These are phyloP conservation scores for Kurtzmaniella quercitrusa DNA, from an alignment of 1,139 yeast species.

Conservation along the genomic window DNA sequence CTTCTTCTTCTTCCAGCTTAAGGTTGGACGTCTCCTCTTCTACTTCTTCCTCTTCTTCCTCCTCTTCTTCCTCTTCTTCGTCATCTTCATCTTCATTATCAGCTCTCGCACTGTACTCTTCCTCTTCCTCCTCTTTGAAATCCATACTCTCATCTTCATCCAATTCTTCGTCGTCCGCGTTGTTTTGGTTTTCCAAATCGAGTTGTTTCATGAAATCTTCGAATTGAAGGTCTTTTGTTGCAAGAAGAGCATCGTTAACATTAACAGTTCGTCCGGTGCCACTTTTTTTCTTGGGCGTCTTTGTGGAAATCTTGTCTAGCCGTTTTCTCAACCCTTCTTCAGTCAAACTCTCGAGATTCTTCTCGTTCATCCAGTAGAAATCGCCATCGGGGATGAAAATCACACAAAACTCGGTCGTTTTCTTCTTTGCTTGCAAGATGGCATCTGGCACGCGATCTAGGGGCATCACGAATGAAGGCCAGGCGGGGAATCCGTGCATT, in stretches of 20 bases:
- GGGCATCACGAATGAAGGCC: conserved; percentile 50
- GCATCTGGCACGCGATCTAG: conserved; percentile 32
- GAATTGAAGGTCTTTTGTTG: conserved; percentile 35
- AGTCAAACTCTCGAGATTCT: conserved; percentile 30
- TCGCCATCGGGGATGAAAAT: conserved; percentile 49
- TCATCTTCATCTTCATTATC: conserved; percentile 10
- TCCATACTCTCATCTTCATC: conserved; percentile 25
- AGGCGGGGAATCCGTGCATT: conserved; percentile 46
- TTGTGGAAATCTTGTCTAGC: conserved; percentile 27
- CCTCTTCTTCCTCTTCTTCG: conserved; percentile 11
- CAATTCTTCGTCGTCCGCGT: conserved; percentile 23
- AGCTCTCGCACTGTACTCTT: conserved; percentile 10
- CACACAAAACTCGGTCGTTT: conserved; percentile 38
- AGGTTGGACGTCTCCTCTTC: conserved; percentile 10
- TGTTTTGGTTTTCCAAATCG: conserved; percentile 18
- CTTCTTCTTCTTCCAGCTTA: conserved; percentile 10
- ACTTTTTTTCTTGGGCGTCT: conserved; percentile 16
- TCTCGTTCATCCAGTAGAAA: conserved; percentile 43
- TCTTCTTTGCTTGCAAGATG: conserved; percentile 36
- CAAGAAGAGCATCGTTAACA: conserved; percentile 38
- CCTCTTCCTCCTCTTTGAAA: conserved; percentile 19
- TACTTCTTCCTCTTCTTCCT: conserved; percentile 8
- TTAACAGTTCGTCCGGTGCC: conserved; percentile 26
- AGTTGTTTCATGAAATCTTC: conserved; percentile 35
- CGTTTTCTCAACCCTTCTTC: conserved; percentile 23